Evolutionary conservation across 2,329 filamentous ascomycete species (phyloP), one percentile per base, ranked within the genome.

Genomic region (Colletotrichum falcatum): DNA sequence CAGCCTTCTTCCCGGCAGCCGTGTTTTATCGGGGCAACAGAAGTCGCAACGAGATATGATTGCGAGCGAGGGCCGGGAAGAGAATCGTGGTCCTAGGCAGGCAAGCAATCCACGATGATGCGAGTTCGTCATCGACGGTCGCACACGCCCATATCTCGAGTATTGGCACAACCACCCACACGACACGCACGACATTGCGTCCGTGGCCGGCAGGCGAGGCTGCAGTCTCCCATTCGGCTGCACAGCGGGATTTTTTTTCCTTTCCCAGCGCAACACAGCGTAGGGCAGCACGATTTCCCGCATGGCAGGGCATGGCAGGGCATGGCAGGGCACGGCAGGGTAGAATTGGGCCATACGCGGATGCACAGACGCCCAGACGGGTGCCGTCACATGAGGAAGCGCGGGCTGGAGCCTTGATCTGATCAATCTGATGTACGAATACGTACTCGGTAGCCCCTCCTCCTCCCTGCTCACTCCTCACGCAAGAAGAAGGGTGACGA

Each of bases 1-100:
- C 44, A 62, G n/a, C 44, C 58, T 44, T 35, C 58, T 26, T 51
- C 58, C 58, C 64, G 67, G 67, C 54, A 59, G 64, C 58, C 67
- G 67, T 70, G 64, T 67, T 70, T 70, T 67, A 70, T 26, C 23
- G 42, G 49, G 62, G 66, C 62, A 61, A 46, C 58, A 70, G 63
- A 70, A 49, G 23, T 56, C 14, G 30, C 33, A 26, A 28, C 30
- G 20, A 61, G 39, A 37, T 20, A 28, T 44, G 26, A 11, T n/a
- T n/a, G n/a, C n/a, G 56, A 28, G 35, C 39, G 51, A 42, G 16
- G 16, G 33, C 16, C 6, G 46, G 46, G 12, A 51, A 44, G 44
- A 56, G 26, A 18, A n/a, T n/a, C n/a, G n/a, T 11, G 35, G 37
- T 51, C 33, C 33, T 20, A 61, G 44, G 30, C 30, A n/a, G n/a